These are phyloP conservation scores for Tirmania nivea DNA, from an alignment of 495 filamentous ascomycete species.

Conservation along the genomic window DNA sequence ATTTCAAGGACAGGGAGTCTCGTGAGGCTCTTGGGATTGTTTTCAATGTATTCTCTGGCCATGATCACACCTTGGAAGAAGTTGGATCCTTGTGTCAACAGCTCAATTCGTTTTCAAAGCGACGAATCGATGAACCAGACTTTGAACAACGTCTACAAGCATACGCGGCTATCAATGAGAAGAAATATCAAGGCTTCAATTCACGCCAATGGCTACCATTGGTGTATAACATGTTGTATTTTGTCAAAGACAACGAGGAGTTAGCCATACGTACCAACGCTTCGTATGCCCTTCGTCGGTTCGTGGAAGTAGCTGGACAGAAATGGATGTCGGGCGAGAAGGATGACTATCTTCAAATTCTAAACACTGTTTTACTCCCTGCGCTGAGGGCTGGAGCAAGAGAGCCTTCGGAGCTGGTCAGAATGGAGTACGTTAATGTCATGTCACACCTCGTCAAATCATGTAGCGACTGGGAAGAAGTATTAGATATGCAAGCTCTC, in stretches of 20 bases:
- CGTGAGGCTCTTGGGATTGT: constrained; percentile 50
- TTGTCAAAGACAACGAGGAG: constrained; percentile 70
- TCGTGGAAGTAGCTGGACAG: constrained; percentile 38
- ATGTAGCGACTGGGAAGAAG: constrained; percentile 41
- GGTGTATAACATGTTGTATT: constrained; percentile 74
- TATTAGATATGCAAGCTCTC: constrained; percentile 54
- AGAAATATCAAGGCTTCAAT: constrained; percentile 30
- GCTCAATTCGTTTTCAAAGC: constrained; percentile 52
- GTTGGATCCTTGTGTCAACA: constrained; percentile 51
- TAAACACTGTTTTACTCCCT: constrained; percentile 45
- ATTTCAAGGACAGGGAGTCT: constrained; percentile 59
- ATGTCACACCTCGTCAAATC: constrained; percentile 55
- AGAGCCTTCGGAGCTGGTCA: constrained; percentile 60
- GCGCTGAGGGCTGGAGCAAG: constrained; percentile 50
- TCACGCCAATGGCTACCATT: constrained; percentile 78
- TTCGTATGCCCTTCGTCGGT: constrained; percentile 57
- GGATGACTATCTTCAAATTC: constrained; percentile 29
- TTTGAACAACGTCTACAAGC: constrained; percentile 61
- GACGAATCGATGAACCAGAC: constrained; percentile 59
- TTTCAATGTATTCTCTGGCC: constrained; percentile 41
- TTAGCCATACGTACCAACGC: constrained; percentile 65
- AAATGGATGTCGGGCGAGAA: constrained; percentile 18
- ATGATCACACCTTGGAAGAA: constrained; percentile 35
- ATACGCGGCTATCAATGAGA: constrained; percentile 49
- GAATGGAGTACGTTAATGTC: constrained; percentile 55